Base-by-base conservation (phyloP, 2,329 filamentous ascomycete genomes). In the Domatiomyces catenatus region DNA sequence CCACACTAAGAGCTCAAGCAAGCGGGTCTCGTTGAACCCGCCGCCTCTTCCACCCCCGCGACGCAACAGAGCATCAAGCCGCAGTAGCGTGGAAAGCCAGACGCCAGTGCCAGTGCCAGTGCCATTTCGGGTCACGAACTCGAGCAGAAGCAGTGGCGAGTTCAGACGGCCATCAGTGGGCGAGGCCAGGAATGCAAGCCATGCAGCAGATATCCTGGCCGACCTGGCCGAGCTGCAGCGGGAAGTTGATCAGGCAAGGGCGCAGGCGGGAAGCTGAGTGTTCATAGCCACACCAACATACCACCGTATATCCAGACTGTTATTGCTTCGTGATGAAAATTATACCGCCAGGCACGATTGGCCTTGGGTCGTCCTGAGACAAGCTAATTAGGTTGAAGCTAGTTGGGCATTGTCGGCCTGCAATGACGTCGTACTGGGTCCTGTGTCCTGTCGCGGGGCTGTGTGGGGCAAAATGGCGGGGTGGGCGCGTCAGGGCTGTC, bases 191-290 rank as follows among this genome's bases (percentile, higher is more conserved):
- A 39, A 39, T 39, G 12, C 32, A 39, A 39, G 32, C 10, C 32
- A 68, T 48, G 67, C 69, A 1, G 64, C 66, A 43, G 77, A 84
- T 60, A 86, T 89, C 52, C 65, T 90, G 57, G 83, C 83, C 1
- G 83, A 89, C 62, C 66, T 90, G 50, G 76, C 78, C 46, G 79
- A 80, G 19, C 66, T 90, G 55, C 84, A 86, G 66, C 75, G 76
- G 61, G 85, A 90, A 61, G 84, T 90, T 42, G 84, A 90, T 66
- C 83, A 77, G 3, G 61, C 83, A 44, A 69, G 76, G 59, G 71
- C 67, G 6, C 67, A 52, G 19, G 54, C 54, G 5, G 51, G 51
- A 19, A 20, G 43, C 10, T 45, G 43, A 45, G 7, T 44, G 42
- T 32, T 12, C 28, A 32, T 12, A 32, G 5, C 26, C 26, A 28